phyloP scores from a whole-genome alignment of 1,284 basidiomycete species.

The Porogramme epimiltina region DNA sequence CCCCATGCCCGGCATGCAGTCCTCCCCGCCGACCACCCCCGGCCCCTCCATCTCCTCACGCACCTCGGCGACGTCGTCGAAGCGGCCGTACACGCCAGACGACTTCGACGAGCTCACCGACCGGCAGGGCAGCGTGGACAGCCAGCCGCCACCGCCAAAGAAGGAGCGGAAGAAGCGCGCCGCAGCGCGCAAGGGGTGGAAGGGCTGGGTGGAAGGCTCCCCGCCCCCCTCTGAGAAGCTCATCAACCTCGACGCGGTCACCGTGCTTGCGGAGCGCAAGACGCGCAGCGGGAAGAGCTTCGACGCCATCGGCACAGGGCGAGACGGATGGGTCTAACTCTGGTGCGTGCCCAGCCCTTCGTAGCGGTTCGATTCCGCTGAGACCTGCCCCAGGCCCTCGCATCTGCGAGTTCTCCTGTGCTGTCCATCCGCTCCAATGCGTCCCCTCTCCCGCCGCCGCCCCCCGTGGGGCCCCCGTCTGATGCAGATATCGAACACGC shows the following conservation, averaged over 20 bases:
- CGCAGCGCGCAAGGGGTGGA: constrained; percentile 79
- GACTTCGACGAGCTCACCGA: constrained; percentile 41
- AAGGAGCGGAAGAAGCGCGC: constrained; percentile 62
- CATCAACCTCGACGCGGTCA: constrained; percentile 74
- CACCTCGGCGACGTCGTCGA: constrained; percentile 76
- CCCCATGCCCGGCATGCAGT: too few species aligned
- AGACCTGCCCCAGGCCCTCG: constrained; percentile 6
- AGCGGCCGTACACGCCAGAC: constrained; percentile 70
- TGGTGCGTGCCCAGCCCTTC: constrained; percentile 18
- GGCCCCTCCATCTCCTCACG: constrained; percentile 71
- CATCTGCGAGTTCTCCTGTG: constrained; percentile 1
- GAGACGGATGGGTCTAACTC: constrained; percentile 47
- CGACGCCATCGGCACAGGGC: constrained; percentile 64
- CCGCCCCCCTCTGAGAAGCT: constrained; percentile 77
- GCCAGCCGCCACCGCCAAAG: constrained; percentile 29
- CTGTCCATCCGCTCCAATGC: constrained; percentile 8
- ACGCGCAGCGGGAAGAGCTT: constrained; percentile 81
- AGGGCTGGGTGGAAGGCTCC: constrained; percentile 83
- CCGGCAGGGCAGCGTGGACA: constrained; percentile 27
- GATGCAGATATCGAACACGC: constrained; percentile 13
- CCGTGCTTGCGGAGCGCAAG: constrained; percentile 61
- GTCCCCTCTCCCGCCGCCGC: constrained; percentile 3
- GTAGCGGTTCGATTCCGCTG: constrained; percentile 25
- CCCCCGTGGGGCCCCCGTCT: constrained; percentile 1
- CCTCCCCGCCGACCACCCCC: constrained; percentile 69